Conservation (phyloP, 2,329 filamentous ascomycete species). For the Stylonectria norvegica region DNA sequence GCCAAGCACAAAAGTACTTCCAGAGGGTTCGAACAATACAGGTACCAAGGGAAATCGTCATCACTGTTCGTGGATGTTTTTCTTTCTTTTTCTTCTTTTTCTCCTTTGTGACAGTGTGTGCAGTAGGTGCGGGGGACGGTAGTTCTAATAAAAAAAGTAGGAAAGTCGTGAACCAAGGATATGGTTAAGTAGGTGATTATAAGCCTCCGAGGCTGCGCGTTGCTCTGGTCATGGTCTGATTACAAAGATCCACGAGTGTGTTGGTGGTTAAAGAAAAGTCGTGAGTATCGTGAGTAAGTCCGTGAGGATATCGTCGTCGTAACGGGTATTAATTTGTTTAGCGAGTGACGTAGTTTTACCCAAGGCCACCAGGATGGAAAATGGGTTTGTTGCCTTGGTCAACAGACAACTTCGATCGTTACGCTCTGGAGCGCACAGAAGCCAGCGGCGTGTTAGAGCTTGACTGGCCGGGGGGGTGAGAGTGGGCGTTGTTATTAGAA, state of each 20-base stretch:
- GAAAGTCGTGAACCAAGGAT: slow-evolving; percentile 20
- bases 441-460: slow-evolving; percentile 34
- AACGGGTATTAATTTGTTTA: slow-evolving; percentile 16
- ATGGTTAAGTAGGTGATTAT: slow-evolving; percentile 21
- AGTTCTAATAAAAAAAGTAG: slow-evolving; percentile 15
- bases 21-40: too few species aligned
- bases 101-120: slow-evolving; percentile 12
- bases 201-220: slow-evolving; percentile 17
- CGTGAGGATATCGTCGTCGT: slow-evolving; percentile 27
- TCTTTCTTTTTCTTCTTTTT: slow-evolving; percentile 19
- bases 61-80: too few species aligned
- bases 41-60: too few species aligned
- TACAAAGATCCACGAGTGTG: slow-evolving; percentile 11
- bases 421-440: slow-evolving; percentile 36
- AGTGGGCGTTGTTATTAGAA: slow-evolving; percentile 34
- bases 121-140: slow-evolving; percentile 8
- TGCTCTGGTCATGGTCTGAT: slow-evolving; percentile 14
- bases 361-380: slow-evolving; percentile 8
- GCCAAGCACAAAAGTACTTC: too few species aligned
- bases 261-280: slow-evolving; percentile 27
- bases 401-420: slow-evolving; percentile 6
- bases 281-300: slow-evolving; percentile 29
- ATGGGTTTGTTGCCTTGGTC: not conserved
- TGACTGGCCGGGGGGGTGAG: slow-evolving; percentile 36
- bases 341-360: slow-evolving; percentile 9